phyloP scores from a whole-genome alignment of 495 filamentous ascomycete species.

The Podospora comata region DNA sequence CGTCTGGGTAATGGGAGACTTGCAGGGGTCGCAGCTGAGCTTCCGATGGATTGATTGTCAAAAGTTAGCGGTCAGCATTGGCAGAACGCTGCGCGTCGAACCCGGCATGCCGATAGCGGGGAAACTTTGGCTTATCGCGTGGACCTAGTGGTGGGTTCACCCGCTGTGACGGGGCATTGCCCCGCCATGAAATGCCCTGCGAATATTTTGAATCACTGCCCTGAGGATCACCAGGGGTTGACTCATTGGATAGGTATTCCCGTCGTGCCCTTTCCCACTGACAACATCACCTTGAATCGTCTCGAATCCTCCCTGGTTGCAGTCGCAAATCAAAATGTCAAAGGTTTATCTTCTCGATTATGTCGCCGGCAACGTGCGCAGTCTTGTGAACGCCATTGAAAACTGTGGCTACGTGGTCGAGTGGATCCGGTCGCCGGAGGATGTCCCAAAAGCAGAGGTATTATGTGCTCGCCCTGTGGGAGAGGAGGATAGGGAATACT shows the following conservation, averaged over 20 bases:
- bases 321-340: conserved; percentile 59
- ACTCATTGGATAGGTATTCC: background rate
- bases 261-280: background rate
- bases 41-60: background rate
- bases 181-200: background rate
- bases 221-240: background rate
- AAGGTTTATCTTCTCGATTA: conserved; percentile 87
- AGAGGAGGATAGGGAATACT: background rate
- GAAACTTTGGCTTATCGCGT: background rate
- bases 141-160: background rate
- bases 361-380: conserved; percentile 81
- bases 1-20: too few relatives aligned
- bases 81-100: background rate
- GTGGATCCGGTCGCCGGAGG: conserved; percentile 82
- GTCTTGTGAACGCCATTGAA: conserved; percentile 94
- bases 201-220: conserved; percentile 4
- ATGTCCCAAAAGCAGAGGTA: conserved; percentile 82
- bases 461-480: background rate
- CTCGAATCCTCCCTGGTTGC: background rate
- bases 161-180: conserved; percentile 10
- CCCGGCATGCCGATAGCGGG: background rate
- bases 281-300: background rate
- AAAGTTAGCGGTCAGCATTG: background rate
- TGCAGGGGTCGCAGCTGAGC: background rate
- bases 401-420: conserved; percentile 87